A percentile compares a stretch with the other conserved stretches of the same genome.
Evolutionary conservation across 208 protist species (phyloP).

Genomic region (Trichomonas tenax): DNA sequence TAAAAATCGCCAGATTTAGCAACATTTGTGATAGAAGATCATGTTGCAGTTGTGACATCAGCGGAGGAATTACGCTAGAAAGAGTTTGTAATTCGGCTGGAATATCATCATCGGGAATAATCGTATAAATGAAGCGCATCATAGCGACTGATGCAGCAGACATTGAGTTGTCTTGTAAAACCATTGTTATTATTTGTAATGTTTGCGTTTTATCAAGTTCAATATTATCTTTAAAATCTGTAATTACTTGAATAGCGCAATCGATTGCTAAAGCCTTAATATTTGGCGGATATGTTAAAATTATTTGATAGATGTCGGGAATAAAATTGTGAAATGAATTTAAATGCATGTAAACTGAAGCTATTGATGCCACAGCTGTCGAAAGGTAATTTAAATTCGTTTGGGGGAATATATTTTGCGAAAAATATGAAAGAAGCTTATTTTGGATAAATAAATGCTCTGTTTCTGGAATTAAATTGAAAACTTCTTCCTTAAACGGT

Average conservation of each 20-base stretch:
- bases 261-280: neutral
- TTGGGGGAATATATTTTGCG: neutral
- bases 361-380: neutral
- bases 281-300: neutral
- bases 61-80: neutral
- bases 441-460: neutral
- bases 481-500: neutral
- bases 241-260: neutral
- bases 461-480: neutral
- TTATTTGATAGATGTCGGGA: neutral
- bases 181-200: neutral
- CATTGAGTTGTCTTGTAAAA: neutral
- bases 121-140: neutral
- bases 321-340: neutral
- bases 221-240: neutral
- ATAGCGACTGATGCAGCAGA: neutral
- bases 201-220: neutral
- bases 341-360: neutral
- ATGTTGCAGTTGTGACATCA: neutral
- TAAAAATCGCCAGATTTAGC: neutral
- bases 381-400: neutral
- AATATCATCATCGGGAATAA: neutral
- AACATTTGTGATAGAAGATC: neutral
- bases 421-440: neutral
- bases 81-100: neutral